phyloP scores from a whole-genome alignment of 164 flowering plant genomes.

The Vitis rupestris region DNA sequence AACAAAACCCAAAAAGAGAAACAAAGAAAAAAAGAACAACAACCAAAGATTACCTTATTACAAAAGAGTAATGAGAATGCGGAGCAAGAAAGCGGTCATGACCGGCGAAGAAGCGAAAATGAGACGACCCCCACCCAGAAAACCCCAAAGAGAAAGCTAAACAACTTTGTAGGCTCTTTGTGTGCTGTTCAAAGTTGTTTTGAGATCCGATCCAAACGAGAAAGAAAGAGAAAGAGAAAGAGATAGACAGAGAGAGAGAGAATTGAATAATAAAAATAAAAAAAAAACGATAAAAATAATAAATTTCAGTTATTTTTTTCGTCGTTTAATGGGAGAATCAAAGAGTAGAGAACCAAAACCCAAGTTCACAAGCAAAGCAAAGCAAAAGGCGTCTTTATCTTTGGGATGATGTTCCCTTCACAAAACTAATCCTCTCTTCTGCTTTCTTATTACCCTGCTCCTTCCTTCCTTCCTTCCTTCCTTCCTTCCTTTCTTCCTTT shows the following conservation, averaged over 20 bases:
- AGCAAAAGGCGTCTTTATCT: conserved; percentile 17
- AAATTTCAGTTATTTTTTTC: conserved; percentile 10
- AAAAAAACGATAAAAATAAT: neutral
- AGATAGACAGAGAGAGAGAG: conserved; percentile 9
- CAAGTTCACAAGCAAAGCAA: conserved; percentile 34
- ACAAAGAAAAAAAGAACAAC: neutral
- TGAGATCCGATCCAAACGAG: conserved; percentile 51
- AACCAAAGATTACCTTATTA: conserved; percentile 18
- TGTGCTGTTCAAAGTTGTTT: conserved; percentile 1
- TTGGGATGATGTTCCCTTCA: conserved; percentile 13
- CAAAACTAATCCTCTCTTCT: conserved; percentile 2
- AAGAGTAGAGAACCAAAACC: conserved; percentile 5
- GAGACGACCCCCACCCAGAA: neutral
- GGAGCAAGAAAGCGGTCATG: conserved; percentile 24
- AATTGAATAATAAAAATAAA: neutral
- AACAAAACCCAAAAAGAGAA: neutral
- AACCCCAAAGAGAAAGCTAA: conserved; percentile 16
- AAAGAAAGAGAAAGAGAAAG: conserved; percentile 8
- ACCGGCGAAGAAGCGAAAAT: conserved; percentile 11
- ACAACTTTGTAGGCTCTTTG: conserved; percentile 14
- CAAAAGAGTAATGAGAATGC: conserved; percentile 21
- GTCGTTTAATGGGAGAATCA: conserved; percentile 15
- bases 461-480: neutral
- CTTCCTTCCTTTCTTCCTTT: neutral
- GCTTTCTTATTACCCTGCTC: conserved; percentile 10